These are phyloP conservation scores for Usnea hakonensis DNA, from an alignment of 495 filamentous ascomycete genomes.

Conservation along the genomic window DNA sequence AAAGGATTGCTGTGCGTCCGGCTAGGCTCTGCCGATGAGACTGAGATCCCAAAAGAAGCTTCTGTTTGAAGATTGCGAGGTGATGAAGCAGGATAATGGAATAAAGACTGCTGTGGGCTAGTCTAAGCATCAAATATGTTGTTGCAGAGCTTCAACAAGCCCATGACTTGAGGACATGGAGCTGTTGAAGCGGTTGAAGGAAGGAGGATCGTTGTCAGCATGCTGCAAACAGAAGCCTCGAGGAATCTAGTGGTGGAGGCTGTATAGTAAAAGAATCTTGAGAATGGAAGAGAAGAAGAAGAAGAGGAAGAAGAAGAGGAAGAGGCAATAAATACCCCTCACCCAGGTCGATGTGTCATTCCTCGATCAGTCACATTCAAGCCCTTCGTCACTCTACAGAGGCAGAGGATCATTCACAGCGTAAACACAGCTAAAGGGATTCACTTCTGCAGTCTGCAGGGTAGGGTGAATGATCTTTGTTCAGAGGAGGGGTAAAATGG, in stretches of 20 bases:
- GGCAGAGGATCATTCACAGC: not conserved
- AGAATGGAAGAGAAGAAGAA: not conserved
- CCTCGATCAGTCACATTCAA: not conserved
- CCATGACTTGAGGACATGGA: no score
- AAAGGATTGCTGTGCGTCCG: no score
- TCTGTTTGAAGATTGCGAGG: no score
- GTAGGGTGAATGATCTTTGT: not conserved
- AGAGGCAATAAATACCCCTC: not conserved
- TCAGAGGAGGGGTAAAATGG: not conserved
- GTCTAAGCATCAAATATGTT: no score
- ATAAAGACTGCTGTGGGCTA: no score
- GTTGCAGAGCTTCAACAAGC: no score
- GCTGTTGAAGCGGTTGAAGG: no score
- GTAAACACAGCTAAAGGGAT: not conserved
- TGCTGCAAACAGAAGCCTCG: no score
- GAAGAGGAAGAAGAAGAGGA: not conserved
- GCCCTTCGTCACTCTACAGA: not conserved
- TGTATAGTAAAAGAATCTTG: not conserved
- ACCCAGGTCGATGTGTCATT: not conserved
- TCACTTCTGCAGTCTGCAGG: not conserved
- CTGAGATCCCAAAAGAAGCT: no score
- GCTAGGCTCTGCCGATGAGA: no score
- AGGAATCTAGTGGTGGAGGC: not conserved
- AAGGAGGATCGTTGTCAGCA: no score
- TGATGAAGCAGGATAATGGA: no score